phyloP scores from a whole-genome alignment of 2,329 filamentous ascomycete genomes.

The Arthrobotrys conoides region DNA sequence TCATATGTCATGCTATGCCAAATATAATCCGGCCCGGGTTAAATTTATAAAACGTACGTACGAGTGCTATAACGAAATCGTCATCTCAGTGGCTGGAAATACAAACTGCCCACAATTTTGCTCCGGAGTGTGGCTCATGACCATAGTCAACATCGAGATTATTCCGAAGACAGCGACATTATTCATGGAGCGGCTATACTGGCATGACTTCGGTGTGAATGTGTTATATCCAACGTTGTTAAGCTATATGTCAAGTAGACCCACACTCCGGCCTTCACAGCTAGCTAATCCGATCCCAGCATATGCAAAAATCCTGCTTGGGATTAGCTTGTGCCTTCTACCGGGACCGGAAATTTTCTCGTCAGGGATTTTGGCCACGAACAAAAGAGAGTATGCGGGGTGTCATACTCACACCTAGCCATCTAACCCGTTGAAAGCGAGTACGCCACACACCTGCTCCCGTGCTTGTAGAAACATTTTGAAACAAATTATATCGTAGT shows the following conservation, averaged over 20 bases:
- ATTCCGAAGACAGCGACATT: slow-evolving; percentile 4
- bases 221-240: slow-evolving; percentile 3
- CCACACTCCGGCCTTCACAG: slow-evolving; percentile 37
- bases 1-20: slow-evolving; percentile 2
- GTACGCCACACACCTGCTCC: neutral
- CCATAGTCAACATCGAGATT: neutral
- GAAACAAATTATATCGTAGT: slow-evolving; percentile 9
- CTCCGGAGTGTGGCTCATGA: slow-evolving; percentile 28
- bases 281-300: slow-evolving; percentile 51
- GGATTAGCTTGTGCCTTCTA: slow-evolving; percentile 24
- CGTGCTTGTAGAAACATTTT: slow-evolving; percentile 1
- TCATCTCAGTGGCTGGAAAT: slow-evolving; percentile 15
- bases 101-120: slow-evolving; percentile 1
- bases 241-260: slow-evolving; percentile 2
- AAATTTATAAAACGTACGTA: neutral
- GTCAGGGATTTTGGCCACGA: slow-evolving; percentile 24
- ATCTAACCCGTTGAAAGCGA: slow-evolving; percentile 2
- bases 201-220: slow-evolving; percentile 29
- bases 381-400: slow-evolving; percentile 4
- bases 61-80: neutral
- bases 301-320: slow-evolving; percentile 23
- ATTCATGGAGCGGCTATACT: slow-evolving; percentile 16
- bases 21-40: slow-evolving; percentile 14
- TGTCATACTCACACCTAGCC: neutral
- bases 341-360: slow-evolving; percentile 57